Base-by-base conservation (phyloP, 192 early-diverging fungal species). In the Backusella tuberculispora region DNA sequence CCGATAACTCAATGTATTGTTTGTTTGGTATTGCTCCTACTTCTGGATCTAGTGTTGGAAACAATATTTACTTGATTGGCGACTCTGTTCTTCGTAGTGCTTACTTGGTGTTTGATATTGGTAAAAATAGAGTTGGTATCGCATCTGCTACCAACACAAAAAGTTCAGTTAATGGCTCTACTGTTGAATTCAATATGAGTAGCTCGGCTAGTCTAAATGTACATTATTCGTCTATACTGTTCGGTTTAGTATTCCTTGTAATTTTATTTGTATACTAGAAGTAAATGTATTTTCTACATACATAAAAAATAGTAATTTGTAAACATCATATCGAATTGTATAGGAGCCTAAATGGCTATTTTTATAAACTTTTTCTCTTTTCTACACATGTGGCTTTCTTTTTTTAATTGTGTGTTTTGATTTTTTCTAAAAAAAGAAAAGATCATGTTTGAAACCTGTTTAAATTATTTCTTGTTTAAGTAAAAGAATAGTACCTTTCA, bases 81-180 rank as follows among this genome's bases (percentile, higher is more conserved):
- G 73, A 74, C 13, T 75, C 68, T 53, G 29, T 78, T 29, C 74
- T 75, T 56, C 63, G 74, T 34, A 68, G 65, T 42, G 47, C 66
- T 42, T 75, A 75, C 15, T 43, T 75, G 44, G 74, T 68, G 8
- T 75, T 75, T 68, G 74, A 75, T 68, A 53, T 75, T 13, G 66
- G 46, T 10, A 40, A 74, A n/a, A 44, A 80, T 29, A 69, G 66
- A 24, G 29, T 76, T 56, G 63, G 71, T 69, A 47, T 64, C 65
- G 56, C 77, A 66, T 37, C 45, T 66, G 74, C 73, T 40, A 60
- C 53, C 7, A 60, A 60, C 21, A 26, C 53, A 9, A 60, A 19
- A 60, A 12, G 53, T 12, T 60, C 53, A 13, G 53, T 60, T 9
- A 60, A 24, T 26, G 53, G 53, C 53, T 8, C 53, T 12, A 60